phyloP scores from a whole-genome alignment of 2,329 filamentous ascomycete genomes.

The Lachnellula occidentalis region DNA sequence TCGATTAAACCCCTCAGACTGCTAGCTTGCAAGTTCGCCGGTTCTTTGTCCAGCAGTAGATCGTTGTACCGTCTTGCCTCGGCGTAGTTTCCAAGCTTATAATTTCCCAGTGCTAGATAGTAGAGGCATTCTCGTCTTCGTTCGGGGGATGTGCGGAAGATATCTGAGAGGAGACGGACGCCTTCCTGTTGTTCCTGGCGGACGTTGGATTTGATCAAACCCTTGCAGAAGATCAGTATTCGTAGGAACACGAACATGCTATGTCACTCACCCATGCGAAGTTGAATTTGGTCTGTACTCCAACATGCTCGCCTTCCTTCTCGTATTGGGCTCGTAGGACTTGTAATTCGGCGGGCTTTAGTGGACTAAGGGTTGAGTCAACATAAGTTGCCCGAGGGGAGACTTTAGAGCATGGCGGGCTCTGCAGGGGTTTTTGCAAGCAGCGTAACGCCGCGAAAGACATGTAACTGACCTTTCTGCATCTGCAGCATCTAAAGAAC shows the following conservation, averaged over 20 bases:
- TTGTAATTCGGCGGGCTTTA: slow-evolving; percentile 87
- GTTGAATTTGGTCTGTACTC: slow-evolving; percentile 98
- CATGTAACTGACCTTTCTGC: slow-evolving; percentile 72
- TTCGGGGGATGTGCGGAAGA: slow-evolving; percentile 90
- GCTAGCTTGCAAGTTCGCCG: slow-evolving; percentile 81
- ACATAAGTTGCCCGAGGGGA: slow-evolving; percentile 1
- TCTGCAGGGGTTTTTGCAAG: neutral
- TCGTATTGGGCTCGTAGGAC: slow-evolving; percentile 93
- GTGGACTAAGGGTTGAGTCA: slow-evolving; percentile 53
- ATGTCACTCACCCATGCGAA: slow-evolving; percentile 77
- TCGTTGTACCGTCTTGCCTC: slow-evolving; percentile 95
- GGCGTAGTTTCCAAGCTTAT: slow-evolving; percentile 95
- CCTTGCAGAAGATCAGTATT: slow-evolving; percentile 46
- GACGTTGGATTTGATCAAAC: slow-evolving; percentile 85
- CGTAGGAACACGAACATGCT: neutral
- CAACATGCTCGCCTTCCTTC: slow-evolving; percentile 95
- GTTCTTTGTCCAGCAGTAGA: slow-evolving; percentile 82
- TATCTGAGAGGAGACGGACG: slow-evolving; percentile 88
- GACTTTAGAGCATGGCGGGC: neutral
- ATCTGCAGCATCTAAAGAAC: slow-evolving; percentile 79
- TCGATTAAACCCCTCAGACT: slow-evolving; percentile 87
- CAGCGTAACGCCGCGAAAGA: neutral
- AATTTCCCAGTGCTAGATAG: slow-evolving; percentile 95
- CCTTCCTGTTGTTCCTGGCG: slow-evolving; percentile 89
- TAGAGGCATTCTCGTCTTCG: slow-evolving; percentile 96